Evolutionary conservation across 2,329 filamentous ascomycete species (phyloP), one percentile per base, ranked within the genome.

Genomic region (Nothopassalora personata): DNA sequence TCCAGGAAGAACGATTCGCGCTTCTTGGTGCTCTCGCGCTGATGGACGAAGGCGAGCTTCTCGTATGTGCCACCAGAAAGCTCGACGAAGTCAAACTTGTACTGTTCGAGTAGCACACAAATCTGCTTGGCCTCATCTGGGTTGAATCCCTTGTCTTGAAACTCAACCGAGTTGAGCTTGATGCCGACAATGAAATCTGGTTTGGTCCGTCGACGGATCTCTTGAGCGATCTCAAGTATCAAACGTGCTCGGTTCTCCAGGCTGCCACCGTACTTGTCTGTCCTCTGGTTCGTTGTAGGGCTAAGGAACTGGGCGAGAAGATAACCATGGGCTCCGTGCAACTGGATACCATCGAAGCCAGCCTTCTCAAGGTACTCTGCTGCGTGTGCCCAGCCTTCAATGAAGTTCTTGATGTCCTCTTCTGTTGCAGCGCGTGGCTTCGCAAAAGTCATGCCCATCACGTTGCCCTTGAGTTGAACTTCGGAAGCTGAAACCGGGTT

Each of bases 311-410:
- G 77, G 0, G 76, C 75, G 23, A 79, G 70, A 11, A 79, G 69
- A 56, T 78, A 79, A 1, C 72, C 76, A 60, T 78, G 75, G 7
- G 77, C 77, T 18, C 73, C 77, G 61, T 80, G 78, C 6, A 80
- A 68, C 60, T 80, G 62, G 19, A 79, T 68, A 43, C 81, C 81
- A 61, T 82, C 79, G 57, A 72, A 89, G 1, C 86, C 86, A 0
- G 84, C 84, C 68, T 83, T 83, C 59, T 87, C 79, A 4, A 83
- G 74, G 63, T 81, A 88, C 66, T 84, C 81, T 0, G 84, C 84
- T 0, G 84, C 79, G 65, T 87, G 81, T 0, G 82, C 81, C 66
- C 86, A 89, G 2, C 79, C 79, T 23, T 83, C 77, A n/a, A 86
- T 77, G n/a, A 89, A 69, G 13, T 74, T 68, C 39, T 77, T 69